These are phyloP conservation scores for Phytophthora foliorum DNA, from an alignment of 352 stramenopile genomes.

Conservation along the genomic window DNA sequence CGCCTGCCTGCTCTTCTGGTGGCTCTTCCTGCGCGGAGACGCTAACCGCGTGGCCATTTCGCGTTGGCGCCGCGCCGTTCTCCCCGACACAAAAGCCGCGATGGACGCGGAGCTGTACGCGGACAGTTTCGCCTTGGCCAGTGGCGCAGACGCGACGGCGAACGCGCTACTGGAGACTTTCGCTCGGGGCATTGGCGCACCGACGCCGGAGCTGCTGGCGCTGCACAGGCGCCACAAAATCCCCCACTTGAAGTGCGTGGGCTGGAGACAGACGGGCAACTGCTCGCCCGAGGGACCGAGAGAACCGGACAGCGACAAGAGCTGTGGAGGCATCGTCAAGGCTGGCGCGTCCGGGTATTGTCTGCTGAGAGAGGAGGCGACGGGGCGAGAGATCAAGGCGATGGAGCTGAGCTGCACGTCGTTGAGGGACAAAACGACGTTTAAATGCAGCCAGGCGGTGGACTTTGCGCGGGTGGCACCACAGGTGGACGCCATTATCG, in stretches of 20 bases:
- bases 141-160: not conserved
- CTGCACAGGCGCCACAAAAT: slow-evolving; percentile 26
- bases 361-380: slow-evolving; percentile 41
- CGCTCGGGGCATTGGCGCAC: slow-evolving; percentile 26
- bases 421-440: slow-evolving; percentile 38
- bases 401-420: slow-evolving; percentile 47
- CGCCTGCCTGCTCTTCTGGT: slow-evolving; percentile 40
- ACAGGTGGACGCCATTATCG: slow-evolving; percentile 32
- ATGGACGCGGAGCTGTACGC: slow-evolving; percentile 1
- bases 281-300: slow-evolving; percentile 50
- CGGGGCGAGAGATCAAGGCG: slow-evolving; percentile 36
- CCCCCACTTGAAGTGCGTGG: slow-evolving; percentile 46
- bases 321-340: slow-evolving; percentile 37
- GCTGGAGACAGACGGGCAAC: slow-evolving; percentile 55
- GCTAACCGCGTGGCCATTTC: slow-evolving; percentile 25
- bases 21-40: slow-evolving; percentile 35
- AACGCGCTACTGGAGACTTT: slow-evolving; percentile 25
- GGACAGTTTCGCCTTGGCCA: not conserved
- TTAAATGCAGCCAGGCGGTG: slow-evolving; percentile 50
- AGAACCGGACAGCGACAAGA: slow-evolving; percentile 37
- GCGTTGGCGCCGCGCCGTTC: slow-evolving; percentile 17
- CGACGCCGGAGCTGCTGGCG: slow-evolving; percentile 28
- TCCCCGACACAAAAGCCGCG: slow-evolving; percentile 6
- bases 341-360: slow-evolving; percentile 56
- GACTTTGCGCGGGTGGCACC: slow-evolving; percentile 42